phyloP scores from a whole-genome alignment of 1,139 yeast species.

The Casaregolazyma suthepensis region DNA sequence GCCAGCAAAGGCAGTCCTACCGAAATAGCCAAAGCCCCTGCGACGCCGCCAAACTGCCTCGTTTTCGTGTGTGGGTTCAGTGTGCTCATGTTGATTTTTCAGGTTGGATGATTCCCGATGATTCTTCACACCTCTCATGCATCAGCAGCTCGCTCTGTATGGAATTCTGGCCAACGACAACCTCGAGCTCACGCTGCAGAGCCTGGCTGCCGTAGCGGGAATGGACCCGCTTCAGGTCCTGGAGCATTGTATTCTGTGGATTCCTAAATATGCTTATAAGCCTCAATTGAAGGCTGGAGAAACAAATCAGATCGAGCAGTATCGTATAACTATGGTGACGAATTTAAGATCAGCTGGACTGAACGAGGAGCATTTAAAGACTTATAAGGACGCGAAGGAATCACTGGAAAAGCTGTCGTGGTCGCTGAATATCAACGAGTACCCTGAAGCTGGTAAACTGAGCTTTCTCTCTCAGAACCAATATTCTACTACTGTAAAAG shows the following conservation, averaged over 20 bases:
- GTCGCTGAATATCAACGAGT: slow-evolving; percentile 68
- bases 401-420: slow-evolving; percentile 34
- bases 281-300: slow-evolving; percentile 32
- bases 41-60: slow-evolving; percentile 69
- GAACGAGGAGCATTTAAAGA: slow-evolving; percentile 13
- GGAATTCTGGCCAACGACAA: slow-evolving; percentile 28
- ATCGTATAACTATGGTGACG: slow-evolving; percentile 26
- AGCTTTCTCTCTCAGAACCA: slow-evolving; percentile 59
- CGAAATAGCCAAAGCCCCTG: slow-evolving; percentile 67
- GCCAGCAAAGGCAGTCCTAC: slow-evolving; percentile 62
- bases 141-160: slow-evolving; percentile 33
- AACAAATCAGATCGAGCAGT: slow-evolving; percentile 32
- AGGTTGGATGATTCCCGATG: not conserved
- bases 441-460: slow-evolving; percentile 76
- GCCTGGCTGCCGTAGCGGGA: slow-evolving; percentile 33
- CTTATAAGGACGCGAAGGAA: slow-evolving; percentile 4
- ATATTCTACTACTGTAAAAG: slow-evolving; percentile 53
- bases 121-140: slow-evolving; percentile 21
- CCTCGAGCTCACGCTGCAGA: slow-evolving; percentile 29
- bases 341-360: slow-evolving; percentile 7
- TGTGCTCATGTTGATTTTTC: slow-evolving; percentile 12
- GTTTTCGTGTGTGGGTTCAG: slow-evolving; percentile 69
- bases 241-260: slow-evolving; percentile 29
- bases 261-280: slow-evolving; percentile 27
- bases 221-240: slow-evolving; percentile 28